Percentiles rank a stretch among this genome's conserved stretches.
These are phyloP conservation scores for Trichosporon asahii DNA, from an alignment of 1,284 basidiomycete species.

Conservation along the genomic window DNA sequence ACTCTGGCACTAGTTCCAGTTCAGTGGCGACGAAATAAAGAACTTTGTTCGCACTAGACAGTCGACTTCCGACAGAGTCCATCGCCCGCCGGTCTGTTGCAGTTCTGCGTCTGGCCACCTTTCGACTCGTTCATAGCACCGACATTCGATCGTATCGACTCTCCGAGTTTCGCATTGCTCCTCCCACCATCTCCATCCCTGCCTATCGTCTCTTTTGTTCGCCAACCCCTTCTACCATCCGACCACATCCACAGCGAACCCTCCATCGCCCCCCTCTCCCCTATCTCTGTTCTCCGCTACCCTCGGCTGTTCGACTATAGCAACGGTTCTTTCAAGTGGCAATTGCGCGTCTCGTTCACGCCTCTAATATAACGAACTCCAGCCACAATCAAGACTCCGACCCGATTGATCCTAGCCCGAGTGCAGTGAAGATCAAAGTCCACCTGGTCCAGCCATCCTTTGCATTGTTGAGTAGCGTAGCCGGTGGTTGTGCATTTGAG, in stretches of 20 bases:
- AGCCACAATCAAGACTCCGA: not conserved
- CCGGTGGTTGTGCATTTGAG: not conserved
- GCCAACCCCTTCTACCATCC: not conserved
- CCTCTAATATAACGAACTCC: not conserved
- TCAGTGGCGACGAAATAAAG: conserved; percentile 2
- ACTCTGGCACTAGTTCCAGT: not conserved
- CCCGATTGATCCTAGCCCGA: not conserved
- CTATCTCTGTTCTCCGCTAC: not conserved
- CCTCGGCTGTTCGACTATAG: not conserved
- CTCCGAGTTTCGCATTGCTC: not conserved
- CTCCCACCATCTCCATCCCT: not conserved
- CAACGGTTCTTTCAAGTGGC: not conserved
- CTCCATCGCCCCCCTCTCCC: not conserved
- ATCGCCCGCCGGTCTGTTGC: not conserved
- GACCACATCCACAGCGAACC: not conserved
- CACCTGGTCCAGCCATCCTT: not conserved
- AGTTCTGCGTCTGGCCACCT: not conserved
- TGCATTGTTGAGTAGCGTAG: not conserved
- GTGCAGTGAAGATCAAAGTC: not conserved
- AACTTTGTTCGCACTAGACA: not conserved
- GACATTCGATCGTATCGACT: not conserved
- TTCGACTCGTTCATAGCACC: not conserved
- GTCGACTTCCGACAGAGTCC: not conserved
- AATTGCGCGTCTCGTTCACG: not conserved
- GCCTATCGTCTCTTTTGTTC: not conserved